Evolutionary conservation across 495 filamentous ascomycete genomes (phyloP).

Genomic region (Podospora fimiseda): DNA sequence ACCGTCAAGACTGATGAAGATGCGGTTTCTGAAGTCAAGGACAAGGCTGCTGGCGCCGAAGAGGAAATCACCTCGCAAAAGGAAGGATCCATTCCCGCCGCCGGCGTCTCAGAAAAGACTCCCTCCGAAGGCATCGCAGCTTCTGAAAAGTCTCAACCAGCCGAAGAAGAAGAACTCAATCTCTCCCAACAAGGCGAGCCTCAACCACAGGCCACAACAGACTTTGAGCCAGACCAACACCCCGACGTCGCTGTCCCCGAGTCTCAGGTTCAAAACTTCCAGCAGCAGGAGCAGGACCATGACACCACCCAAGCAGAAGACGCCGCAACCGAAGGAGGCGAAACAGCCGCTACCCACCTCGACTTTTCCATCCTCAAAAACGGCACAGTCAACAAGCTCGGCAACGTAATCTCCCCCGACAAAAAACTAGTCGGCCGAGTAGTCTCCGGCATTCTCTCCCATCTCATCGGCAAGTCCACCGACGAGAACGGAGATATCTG

Average conservation of each 20-base stretch:
- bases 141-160: no score
- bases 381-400: constrained; percentile 70
- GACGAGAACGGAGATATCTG: constrained; percentile 71
- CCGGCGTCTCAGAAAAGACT: no score
- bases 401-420: constrained; percentile 67
- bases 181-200: no score
- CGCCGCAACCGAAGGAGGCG: background rate
- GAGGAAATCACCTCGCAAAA: no score
- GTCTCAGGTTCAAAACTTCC: background rate
- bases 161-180: no score
- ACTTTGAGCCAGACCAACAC: no score
- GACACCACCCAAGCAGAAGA: background rate
- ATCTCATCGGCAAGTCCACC: constrained; percentile 61
- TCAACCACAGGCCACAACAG: no score
- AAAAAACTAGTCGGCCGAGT: constrained; percentile 66
- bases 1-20: background rate
- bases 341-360: constrained; percentile 22
- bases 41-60: background rate
- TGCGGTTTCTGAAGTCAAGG: no score
- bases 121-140: no score
- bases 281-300: background rate
- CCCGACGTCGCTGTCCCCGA: no score
- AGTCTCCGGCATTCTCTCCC: constrained; percentile 58
- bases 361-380: constrained; percentile 63
- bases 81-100: no score